These are phyloP conservation scores for Fremontodendron californicum DNA, from an alignment of 345 rosid genomes.

Conservation along the genomic window DNA sequence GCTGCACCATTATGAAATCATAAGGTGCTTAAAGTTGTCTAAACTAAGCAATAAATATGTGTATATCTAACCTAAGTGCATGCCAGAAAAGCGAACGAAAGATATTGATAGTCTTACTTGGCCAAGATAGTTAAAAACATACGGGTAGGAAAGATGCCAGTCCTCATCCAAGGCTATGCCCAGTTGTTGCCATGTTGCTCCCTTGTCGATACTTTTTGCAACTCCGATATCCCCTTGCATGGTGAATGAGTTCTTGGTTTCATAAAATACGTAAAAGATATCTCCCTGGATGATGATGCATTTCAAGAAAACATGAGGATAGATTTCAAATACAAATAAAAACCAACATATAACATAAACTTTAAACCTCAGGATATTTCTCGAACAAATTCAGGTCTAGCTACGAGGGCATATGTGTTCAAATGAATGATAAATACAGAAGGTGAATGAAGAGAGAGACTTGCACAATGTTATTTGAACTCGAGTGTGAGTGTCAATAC, in stretches of 20 bases:
- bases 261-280: slow-evolving; percentile 66
- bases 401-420: background rate
- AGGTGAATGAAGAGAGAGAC: background rate
- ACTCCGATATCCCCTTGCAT: slow-evolving; percentile 96
- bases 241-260: slow-evolving; percentile 74
- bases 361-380: background rate
- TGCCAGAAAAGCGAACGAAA: background rate
- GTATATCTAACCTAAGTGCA: background rate
- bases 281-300: slow-evolving; percentile 50
- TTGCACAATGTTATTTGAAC: no score
- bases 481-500: no score
- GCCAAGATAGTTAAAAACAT: slow-evolving; percentile 65
- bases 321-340: background rate
- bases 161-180: slow-evolving; percentile 91
- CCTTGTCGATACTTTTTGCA: slow-evolving; percentile 71
- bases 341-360: background rate
- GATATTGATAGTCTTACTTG: slow-evolving; percentile 48
- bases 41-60: background rate
- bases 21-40: background rate
- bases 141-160: slow-evolving; percentile 96
- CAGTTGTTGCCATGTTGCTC: slow-evolving; percentile 89
- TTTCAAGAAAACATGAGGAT: background rate
- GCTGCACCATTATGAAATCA: background rate
- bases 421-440: background rate
- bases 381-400: background rate